Base-by-base conservation (phyloP, 371 early-diverging fungal genomes). In the Rozella allomycis region DNA sequence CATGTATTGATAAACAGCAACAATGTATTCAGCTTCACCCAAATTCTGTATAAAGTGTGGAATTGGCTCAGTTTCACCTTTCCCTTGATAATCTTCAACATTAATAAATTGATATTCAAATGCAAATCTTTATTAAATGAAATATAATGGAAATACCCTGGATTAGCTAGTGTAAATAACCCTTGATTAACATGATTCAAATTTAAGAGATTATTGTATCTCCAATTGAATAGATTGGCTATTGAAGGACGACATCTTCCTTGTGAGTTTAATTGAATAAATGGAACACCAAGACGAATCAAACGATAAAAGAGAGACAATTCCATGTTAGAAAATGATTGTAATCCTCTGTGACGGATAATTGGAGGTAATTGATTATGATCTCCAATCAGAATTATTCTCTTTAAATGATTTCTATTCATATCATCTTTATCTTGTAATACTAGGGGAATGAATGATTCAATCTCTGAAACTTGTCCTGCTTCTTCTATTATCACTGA, bases 401-500 rank as follows among this genome's bases (percentile, higher is more conserved):
- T 77, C 48, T 81, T 65, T 31, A 93, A 47, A 0, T 72, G 58
- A 16, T 58, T 66, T n/a, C n/a, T n/a, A 19, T 32, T 25, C 28
- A 50, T 42, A 14, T 60, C 62, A 36, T 58, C 54, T 10, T 64
- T 61, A 17, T 36, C 37, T 54, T 88, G 87, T 7, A 91, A 47
- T 22, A 78, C 40, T 41, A 96, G 54, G 3, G 93, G 86, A 20
- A 97, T 78, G 38, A 94, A 75, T 2, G 91, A 72, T 44, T 96
- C 96, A 2, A 90, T 69, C 45, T 98, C 98, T 9, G 90, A 50
- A 6, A 93, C 73, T 47, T 97, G 94, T 11, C 84, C 96, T 0
- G 93, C 80, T 47, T 98, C 97, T 47, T 97, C 97, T 71, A 98
- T 76, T 11, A 98, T 60, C 17, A 97, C 70, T 27, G 66, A 83